Conservation (phyloP, 1,284 basidiomycete genomes). For the Apiotrichum domesticum region DNA sequence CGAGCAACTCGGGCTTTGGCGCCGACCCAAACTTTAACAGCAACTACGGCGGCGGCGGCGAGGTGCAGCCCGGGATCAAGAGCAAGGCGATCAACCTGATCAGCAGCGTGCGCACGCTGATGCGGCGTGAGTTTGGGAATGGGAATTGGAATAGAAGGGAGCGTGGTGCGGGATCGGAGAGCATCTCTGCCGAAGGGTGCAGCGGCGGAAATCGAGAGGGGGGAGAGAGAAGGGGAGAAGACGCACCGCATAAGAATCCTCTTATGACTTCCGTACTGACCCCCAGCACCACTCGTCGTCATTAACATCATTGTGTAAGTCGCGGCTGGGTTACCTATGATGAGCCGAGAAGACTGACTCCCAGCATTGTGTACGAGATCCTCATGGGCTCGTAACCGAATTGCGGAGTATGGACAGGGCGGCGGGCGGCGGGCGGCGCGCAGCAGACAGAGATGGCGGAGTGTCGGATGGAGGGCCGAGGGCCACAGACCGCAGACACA, state of each 20-base stretch:
- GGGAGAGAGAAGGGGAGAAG: too few species aligned
- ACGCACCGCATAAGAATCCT: too few species aligned
- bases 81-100: conserved; percentile 84
- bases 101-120: conserved; percentile 83
- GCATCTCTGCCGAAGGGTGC: too few species aligned
- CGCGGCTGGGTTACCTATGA: too few species aligned
- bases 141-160: too few species aligned
- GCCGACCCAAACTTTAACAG: conserved; percentile 37
- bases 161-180: too few species aligned
- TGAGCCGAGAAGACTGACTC: too few species aligned
- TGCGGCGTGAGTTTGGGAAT: conserved; percentile 67
- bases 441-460: too few species aligned
- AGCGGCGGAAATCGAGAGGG: too few species aligned
- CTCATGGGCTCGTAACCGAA: not conserved
- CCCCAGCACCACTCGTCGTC: not conserved
- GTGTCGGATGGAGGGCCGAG: not conserved
- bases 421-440: too few species aligned
- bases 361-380: conserved; percentile 1
- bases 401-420: too few species aligned
- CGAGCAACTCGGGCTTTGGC: conserved; percentile 42
- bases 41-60: conserved; percentile 38
- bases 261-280: not conserved
- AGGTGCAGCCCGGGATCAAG: conserved; percentile 66
- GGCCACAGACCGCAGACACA: too few species aligned
- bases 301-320: not conserved